Evolutionary conservation across 345 rosid species (phyloP).

Genomic region (Brassica incana): DNA sequence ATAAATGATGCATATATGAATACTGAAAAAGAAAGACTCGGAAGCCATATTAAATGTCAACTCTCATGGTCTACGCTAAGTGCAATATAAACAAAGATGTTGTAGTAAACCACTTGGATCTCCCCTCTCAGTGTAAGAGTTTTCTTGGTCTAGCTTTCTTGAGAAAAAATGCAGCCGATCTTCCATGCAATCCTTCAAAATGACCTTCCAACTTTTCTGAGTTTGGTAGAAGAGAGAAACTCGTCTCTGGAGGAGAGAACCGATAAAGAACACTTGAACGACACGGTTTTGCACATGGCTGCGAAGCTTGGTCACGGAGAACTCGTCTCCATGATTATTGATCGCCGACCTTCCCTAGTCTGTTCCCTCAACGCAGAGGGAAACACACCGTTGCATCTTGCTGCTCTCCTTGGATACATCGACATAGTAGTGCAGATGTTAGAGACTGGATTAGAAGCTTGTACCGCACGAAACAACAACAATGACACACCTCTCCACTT

Average conservation of each 20-base stretch:
- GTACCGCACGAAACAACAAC: background rate
- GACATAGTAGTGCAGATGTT: background rate
- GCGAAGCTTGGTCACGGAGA: background rate
- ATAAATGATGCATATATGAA: background rate
- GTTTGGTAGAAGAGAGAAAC: background rate
- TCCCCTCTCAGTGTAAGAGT: background rate
- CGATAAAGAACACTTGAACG: background rate
- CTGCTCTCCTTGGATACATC: background rate
- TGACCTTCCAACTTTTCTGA: background rate
- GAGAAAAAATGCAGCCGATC: background rate
- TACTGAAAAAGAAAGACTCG: background rate
- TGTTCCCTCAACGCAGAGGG: background rate
- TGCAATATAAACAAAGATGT: background rate
- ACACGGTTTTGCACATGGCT: constrained; percentile 2
- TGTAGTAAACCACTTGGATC: background rate
- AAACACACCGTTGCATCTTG: background rate
- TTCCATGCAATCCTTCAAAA: background rate
- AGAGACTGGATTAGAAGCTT: background rate
- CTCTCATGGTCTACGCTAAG: background rate
- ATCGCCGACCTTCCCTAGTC: background rate
- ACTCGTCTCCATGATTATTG: background rate
- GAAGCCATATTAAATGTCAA: background rate
- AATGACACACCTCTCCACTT: background rate
- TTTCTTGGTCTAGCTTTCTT: background rate
- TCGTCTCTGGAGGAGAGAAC: background rate